phyloP scores from a whole-genome alignment of 208 protist species.

The Trichomonas tenax region DNA sequence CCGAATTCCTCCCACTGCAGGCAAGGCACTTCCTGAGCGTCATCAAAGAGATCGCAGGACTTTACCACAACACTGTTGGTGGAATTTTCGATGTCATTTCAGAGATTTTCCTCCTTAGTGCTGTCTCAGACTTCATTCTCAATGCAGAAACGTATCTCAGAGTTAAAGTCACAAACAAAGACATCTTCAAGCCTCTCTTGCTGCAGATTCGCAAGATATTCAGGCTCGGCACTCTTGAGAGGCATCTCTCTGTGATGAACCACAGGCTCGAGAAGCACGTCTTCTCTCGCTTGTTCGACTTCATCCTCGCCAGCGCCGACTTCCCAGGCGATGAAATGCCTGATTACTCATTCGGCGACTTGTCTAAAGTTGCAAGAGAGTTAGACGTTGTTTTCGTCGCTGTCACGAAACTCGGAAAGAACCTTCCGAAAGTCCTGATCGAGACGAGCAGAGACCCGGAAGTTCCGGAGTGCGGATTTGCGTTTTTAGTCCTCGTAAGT shows the following conservation, averaged over 20 bases:
- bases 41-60: background rate
- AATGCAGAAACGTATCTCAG: background rate
- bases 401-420: background rate
- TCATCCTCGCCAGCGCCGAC: background rate
- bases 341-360: background rate
- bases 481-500: background rate
- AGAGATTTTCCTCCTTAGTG: background rate
- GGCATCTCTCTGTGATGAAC: background rate
- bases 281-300: background rate
- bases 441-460: background rate
- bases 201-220: background rate
- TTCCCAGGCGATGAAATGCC: background rate
- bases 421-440: background rate
- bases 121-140: background rate
- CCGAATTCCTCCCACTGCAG: background rate
- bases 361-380: background rate
- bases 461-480: background rate
- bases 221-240: background rate
- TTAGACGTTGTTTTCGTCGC: background rate
- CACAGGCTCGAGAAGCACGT: background rate
- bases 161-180: background rate
- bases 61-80: background rate
- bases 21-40: background rate
- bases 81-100: background rate
- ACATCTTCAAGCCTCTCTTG: background rate